Evolutionary conservation across 306 rosid genomes (phyloP), one percentile per base, ranked within the genome.

Genomic region (Neltuma alba): DNA sequence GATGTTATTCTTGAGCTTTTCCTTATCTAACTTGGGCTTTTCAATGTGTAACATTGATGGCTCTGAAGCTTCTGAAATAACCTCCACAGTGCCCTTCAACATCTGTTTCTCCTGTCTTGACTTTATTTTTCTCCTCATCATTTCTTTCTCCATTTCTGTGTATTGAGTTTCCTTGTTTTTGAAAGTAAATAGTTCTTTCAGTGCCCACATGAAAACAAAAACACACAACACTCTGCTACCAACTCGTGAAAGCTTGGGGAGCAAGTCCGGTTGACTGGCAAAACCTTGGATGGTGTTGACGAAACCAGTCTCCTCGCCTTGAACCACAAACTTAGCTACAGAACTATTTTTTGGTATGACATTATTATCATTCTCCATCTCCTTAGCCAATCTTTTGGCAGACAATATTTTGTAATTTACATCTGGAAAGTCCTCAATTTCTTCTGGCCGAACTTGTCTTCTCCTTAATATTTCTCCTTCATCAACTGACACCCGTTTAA

Each of bases 51-150:
- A 40, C 75, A 52, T 30, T 5, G 76, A 81, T 30, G 65, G 70
- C 70, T 88, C 89, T 44, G 25, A 64, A 71, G 86, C 80, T 76
- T 83, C 77, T 36, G 78, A 82, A 89, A 92, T 80, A n/a, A 90
- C 85, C 78, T 95, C 99, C 76, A 91, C 94, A 27, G 82, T 52
- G 0, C 89, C 88, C 66, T 72, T 87, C 67, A 84, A 42, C 79
- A 76, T 66, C 84, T 85, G 98, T 75, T 82, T 91, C 90, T 86
- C 95, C 87, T 89, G 84, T 68, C 98, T 90, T 10, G 88, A 89
- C 80, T 89, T 91, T 1, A 90, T 85, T 86, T 95, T 92, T 86
- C 98, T 90, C 90, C 94, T 91, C 93, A 91, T 89, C 90, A 95
- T 91, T 79, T 90, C 97, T 85, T 95, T 90, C 86, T 90, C 98